Base-by-base conservation (phyloP, 2,329 filamentous ascomycete genomes). In the Monosporascus ibericus region DNA sequence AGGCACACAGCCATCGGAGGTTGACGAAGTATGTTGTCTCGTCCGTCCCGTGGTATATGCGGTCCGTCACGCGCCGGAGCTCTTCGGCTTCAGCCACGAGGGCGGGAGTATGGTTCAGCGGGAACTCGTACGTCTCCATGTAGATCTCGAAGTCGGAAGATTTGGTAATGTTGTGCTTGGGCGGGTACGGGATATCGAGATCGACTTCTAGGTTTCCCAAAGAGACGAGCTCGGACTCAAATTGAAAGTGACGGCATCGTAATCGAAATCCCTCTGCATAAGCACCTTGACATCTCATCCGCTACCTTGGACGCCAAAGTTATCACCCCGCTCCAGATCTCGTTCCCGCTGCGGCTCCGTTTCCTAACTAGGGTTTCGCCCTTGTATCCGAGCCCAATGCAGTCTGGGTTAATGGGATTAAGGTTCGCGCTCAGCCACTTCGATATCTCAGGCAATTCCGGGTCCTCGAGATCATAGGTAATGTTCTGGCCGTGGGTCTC, bases 361-460 rank as follows among this genome's bases (percentile, higher is more conserved):
- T 14, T 74, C 6, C 67, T 60, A 0, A 63, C 57, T 1, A 75
- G 59, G 0, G 66, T 67, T 0, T 53, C 39, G 0, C 59, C 63
- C 18, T 64, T 62, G 44, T 72, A 74, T 20, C 60, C 65, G 5
- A 76, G 64, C 0, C 73, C 72, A 17, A 75, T 69, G 1, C 71
- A 67, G 2, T 71, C 73, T 1, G 76, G 59, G 47, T 76, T 76
- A 36, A 76, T 62, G 3, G 73, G 67, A 24, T 76, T 74, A 0
- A 72, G 73, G 44, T 75, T 76, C n/a, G 71, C 69, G 30, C 78
- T 78, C 20, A 81, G 63, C 79, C 78, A 82, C 52, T 80, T 74
- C 3, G 74, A 76, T 14, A 69, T 60, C 14, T 62, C 59, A 4
- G 68, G 70, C 5, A 72, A 65, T 0, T 63, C 55, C 0, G 68